A percentile compares a stretch with the other conserved stretches of the same genome.
Conservation (phyloP, 139 green algal genomes). For the Yamagishiella unicocca region DNA sequence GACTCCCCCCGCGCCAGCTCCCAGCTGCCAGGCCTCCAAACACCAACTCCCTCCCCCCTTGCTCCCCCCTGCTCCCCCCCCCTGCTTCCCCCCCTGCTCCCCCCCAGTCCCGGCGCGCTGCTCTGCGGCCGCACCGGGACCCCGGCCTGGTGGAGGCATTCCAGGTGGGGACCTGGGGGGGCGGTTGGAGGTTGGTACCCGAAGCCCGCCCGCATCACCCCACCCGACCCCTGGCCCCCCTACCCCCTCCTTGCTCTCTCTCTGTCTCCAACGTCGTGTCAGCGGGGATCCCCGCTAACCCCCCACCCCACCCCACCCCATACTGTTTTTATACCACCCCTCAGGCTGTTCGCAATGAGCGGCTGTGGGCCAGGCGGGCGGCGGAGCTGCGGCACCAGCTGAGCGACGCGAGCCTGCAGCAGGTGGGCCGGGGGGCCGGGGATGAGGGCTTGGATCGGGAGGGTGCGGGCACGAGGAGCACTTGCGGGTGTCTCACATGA, state of each 20-base stretch:
- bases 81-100: not conserved
- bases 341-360: constrained; percentile 35
- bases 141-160: constrained; percentile 41
- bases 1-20: too few relatives aligned
- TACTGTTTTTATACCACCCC: too few relatives aligned
- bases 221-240: not conserved
- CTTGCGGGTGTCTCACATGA: too few relatives aligned
- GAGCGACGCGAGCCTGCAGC: constrained; percentile 82
- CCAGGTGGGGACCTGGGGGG: not conserved
- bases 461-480: too few relatives aligned
- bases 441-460: too few relatives aligned
- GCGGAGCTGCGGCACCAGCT: constrained; percentile 68
- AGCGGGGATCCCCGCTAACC: not conserved
- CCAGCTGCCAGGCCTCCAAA: too few relatives aligned
- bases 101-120: constrained; percentile 49
- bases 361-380: constrained; percentile 62
- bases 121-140: constrained; percentile 64
- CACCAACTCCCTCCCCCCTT: too few relatives aligned
- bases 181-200: not conserved
- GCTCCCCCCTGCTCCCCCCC: not conserved
- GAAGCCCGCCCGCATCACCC: not conserved
- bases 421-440: constrained; percentile 46
- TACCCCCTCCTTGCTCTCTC: not conserved
- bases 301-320: not conserved
- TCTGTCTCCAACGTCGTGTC: too few relatives aligned